Conservation (phyloP, 768 basidiomycete species). For the Tylopilus sp. region DNA sequence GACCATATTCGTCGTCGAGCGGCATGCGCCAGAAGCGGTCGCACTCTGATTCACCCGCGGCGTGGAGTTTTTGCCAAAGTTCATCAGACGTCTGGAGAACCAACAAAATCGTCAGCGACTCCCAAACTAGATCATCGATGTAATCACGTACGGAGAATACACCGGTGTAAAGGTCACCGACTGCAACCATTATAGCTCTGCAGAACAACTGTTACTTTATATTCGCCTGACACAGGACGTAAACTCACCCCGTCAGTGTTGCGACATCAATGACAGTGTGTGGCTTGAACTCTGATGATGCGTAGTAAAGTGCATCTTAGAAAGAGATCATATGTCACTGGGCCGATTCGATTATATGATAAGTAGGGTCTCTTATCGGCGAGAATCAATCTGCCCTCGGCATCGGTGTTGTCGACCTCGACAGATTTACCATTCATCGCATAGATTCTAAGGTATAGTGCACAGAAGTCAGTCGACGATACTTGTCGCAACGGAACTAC, state of each 20-base stretch:
- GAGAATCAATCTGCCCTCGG: slow-evolving; percentile 75
- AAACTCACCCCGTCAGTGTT: slow-evolving; percentile 70
- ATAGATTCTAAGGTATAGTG: slow-evolving; percentile 48
- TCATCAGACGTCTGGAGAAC: slow-evolving; percentile 58
- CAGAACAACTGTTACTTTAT: not conserved
- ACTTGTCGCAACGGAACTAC: not conserved
- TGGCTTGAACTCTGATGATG: slow-evolving; percentile 71
- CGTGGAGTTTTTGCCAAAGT: slow-evolving; percentile 67
- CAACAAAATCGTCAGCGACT: not conserved
- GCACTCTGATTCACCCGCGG: slow-evolving; percentile 69
- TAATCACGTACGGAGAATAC: slow-evolving; percentile 62
- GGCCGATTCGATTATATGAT: not conserved
- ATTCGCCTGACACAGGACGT: not conserved
- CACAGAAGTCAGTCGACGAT: not conserved
- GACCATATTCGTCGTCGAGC: slow-evolving; percentile 74
- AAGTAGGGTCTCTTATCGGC: slow-evolving; percentile 49
- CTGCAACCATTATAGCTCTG: slow-evolving; percentile 68
- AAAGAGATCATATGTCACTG: not conserved
- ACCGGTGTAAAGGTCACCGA: slow-evolving; percentile 75
- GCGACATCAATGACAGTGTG: slow-evolving; percentile 85
- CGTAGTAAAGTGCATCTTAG: slow-evolving; percentile 80
- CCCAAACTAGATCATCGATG: not conserved
- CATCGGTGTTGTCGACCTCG: slow-evolving; percentile 86
- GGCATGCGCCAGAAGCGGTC: slow-evolving; percentile 92
- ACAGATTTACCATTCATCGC: slow-evolving; percentile 88